A percentile compares a stretch with the other conserved stretches of the same genome.
These are phyloP conservation scores for Gliomastix tumulicola DNA, from an alignment of 2,329 filamentous ascomycete species.

Conservation along the genomic window DNA sequence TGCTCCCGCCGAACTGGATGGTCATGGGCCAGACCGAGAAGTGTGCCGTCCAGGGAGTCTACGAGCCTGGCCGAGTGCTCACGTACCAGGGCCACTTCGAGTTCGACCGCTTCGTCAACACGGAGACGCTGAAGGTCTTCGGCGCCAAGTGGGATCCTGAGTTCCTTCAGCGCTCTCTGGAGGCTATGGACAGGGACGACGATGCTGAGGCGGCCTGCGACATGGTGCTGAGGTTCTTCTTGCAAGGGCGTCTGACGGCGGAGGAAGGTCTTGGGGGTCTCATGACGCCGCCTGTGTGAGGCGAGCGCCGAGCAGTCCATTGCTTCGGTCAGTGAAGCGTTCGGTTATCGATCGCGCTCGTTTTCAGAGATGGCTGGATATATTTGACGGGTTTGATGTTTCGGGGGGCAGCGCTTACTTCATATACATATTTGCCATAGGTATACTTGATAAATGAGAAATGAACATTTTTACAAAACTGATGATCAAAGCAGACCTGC, in stretches of 20 bases:
- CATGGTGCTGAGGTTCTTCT: conserved; percentile 10
- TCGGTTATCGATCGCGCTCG: background rate
- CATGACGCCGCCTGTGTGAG: conserved; percentile 1
- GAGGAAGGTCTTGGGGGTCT: background rate
- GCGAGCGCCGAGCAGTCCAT: background rate
- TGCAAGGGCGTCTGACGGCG: conserved; percentile 3
- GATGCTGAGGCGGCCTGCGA: conserved; percentile 10
- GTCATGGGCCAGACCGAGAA: conserved; percentile 14
- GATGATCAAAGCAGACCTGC: too few relatives aligned
- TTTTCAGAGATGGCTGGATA: background rate
- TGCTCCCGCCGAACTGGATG: conserved; percentile 8
- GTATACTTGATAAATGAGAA: background rate
- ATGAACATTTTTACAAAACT: background rate
- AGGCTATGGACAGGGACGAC: conserved; percentile 11
- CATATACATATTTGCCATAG: background rate
- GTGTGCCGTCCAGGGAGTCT: conserved; percentile 29
- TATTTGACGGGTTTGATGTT: background rate
- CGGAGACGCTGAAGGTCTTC: conserved; percentile 26
- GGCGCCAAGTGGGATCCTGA: conserved; percentile 12
- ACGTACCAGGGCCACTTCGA: conserved; percentile 35
- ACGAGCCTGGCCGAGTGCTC: conserved; percentile 25
- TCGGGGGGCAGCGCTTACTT: background rate
- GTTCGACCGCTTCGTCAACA: conserved; percentile 31
- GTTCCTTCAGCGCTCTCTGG: conserved; percentile 3
- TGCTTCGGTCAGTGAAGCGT: background rate